These are phyloP conservation scores for Trypanosomatidae sp. DNA, from an alignment of 208 protist species.

Conservation along the genomic window DNA sequence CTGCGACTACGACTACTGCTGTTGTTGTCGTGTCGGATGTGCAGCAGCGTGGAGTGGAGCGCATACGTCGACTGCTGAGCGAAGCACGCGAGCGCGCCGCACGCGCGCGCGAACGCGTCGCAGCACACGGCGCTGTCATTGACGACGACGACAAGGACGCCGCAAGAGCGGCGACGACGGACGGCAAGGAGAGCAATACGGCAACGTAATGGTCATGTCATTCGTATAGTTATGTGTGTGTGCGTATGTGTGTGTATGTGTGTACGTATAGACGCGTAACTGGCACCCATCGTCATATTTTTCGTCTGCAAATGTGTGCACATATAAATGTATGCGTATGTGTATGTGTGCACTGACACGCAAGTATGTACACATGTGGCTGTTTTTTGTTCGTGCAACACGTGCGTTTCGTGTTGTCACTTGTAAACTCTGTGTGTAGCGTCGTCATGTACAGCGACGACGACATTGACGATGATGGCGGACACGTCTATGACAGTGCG, in stretches of 20 bases:
- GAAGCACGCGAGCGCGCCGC: too few relatives aligned
- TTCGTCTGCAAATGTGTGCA: not conserved
- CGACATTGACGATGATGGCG: too few relatives aligned
- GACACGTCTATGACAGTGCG: too few relatives aligned
- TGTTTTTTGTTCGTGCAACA: constrained; percentile 1
- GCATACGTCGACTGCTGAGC: too few relatives aligned
- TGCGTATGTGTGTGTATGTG: constrained; percentile 3
- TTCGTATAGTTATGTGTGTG: constrained; percentile 1
- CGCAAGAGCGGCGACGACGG: not conserved
- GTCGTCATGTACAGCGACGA: too few relatives aligned
- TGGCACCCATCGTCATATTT: constrained; percentile 1
- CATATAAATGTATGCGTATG: constrained; percentile 1
- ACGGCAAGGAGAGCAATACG: not conserved
- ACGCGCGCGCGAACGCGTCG: too few relatives aligned
- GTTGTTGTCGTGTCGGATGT: too few relatives aligned
- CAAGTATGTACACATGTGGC: not conserved
- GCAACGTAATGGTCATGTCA: constrained; percentile 2
- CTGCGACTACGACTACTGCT: too few relatives aligned
- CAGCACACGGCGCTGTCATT: not conserved
- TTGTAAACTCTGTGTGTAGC: not conserved
- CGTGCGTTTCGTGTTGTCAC: not conserved
- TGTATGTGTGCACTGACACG: not conserved
- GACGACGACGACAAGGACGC: too few relatives aligned
- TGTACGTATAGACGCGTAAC: constrained; percentile 3
- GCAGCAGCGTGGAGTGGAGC: too few relatives aligned